Evolutionary conservation across 495 filamentous ascomycete species (phyloP).

Genomic region (Talaromyces liani): DNA sequence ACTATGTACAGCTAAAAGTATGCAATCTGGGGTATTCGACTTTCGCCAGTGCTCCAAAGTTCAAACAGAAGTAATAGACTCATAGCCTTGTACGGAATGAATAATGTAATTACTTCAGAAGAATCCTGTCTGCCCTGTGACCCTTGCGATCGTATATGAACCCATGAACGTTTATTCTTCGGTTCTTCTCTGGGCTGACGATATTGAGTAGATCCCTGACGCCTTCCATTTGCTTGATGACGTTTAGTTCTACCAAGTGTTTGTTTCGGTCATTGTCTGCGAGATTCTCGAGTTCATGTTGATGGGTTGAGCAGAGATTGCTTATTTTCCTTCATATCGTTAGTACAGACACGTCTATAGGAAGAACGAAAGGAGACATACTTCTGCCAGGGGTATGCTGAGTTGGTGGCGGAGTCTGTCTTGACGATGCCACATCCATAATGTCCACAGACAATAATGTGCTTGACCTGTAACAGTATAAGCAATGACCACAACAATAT

Average conservation of each 20-base stretch:
- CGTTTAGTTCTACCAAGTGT: slow-evolving; percentile 18
- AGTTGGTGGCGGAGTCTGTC: slow-evolving; percentile 13
- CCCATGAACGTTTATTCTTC: slow-evolving; percentile 15
- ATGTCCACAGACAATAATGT: slow-evolving; percentile 38
- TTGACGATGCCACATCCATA: slow-evolving; percentile 35
- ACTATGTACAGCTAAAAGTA: background rate
- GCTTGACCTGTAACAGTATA: slow-evolving; percentile 21
- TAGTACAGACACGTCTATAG: background rate
- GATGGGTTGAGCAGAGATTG: slow-evolving; percentile 10
- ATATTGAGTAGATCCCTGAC: slow-evolving; percentile 15
- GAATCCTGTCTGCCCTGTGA: background rate
- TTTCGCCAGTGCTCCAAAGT: background rate
- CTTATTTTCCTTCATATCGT: slow-evolving; percentile 13
- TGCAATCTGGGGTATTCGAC: background rate
- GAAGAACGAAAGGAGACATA: background rate
- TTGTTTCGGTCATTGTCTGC: slow-evolving; percentile 11
- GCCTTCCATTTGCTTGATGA: slow-evolving; percentile 16
- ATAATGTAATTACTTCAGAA: background rate
- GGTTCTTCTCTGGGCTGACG: slow-evolving; percentile 9
- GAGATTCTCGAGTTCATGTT: slow-evolving; percentile 12
- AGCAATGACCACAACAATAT: slow-evolving; percentile 3
- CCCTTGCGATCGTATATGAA: slow-evolving; percentile 15
- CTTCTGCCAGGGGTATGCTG: slow-evolving; percentile 18
- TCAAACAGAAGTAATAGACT: background rate
- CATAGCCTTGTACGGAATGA: background rate